Evolutionary conservation across 495 filamentous ascomycete genomes (phyloP).

Genomic region (Xanthoparmelia taractica): DNA sequence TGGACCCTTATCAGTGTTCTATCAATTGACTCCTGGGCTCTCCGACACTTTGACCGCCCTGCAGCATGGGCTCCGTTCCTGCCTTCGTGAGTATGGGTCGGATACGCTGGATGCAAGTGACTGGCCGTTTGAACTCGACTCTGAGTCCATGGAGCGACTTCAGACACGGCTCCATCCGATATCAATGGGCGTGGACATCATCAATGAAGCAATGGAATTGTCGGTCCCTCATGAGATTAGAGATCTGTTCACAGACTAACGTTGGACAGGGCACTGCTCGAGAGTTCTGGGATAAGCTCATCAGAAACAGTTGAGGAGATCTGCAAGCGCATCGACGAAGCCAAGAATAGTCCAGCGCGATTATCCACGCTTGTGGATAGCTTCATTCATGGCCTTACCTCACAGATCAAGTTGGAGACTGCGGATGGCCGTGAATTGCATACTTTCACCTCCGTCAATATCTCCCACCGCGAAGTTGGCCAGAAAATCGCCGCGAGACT

Average conservation of each 20-base stretch:
- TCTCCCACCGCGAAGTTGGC: neutral
- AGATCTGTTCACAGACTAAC: neutral
- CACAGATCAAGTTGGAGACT: neutral
- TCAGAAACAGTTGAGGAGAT: neutral
- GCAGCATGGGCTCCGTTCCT: neutral
- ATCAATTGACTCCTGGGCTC: neutral
- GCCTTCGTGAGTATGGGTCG: neutral
- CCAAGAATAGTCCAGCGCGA: neutral
- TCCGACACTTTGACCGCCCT: slow-evolving; percentile 4
- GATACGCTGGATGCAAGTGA: neutral
- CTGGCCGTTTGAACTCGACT: neutral
- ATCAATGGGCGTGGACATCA: neutral
- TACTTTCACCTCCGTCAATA: neutral
- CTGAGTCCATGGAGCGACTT: neutral
- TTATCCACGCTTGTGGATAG: neutral
- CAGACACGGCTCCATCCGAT: neutral
- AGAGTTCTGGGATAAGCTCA: neutral
- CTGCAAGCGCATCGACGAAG: neutral
- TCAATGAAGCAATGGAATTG: neutral
- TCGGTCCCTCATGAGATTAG: neutral
- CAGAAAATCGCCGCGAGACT: neutral
- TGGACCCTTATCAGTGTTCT: neutral
- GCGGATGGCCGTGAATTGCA: neutral
- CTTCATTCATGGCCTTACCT: slow-evolving; percentile 1
- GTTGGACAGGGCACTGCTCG: neutral